Conservation (phyloP, 2,329 filamentous ascomycete genomes). For the Colletotrichum cordylinicola region DNA sequence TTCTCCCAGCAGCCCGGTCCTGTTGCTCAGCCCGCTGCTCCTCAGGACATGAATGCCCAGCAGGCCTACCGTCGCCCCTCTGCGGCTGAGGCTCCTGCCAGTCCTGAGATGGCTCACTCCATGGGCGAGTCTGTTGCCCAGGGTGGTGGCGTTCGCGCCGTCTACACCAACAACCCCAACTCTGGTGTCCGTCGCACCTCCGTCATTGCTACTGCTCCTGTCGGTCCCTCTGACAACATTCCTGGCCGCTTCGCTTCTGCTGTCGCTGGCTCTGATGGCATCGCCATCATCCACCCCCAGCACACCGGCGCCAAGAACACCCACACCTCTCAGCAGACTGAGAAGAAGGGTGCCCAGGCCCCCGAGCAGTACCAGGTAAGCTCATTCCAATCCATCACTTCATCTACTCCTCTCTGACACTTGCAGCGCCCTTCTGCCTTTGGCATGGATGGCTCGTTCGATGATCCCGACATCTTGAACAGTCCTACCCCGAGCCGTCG, state of each 20-base stretch:
- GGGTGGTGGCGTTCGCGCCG: neutral
- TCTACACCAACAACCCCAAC: neutral
- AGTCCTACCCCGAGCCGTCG: neutral
- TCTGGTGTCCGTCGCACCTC: neutral
- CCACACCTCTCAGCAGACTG: neutral
- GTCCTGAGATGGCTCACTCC: neutral
- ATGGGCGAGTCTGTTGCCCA: neutral
- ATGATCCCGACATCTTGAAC: neutral
- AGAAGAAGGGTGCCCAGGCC: neutral
- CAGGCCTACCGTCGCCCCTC: neutral
- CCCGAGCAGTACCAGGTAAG: neutral
- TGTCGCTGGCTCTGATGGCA: neutral
- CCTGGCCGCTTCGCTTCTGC: constrained; percentile 8
- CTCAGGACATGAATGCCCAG: neutral
- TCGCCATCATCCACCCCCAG: neutral
- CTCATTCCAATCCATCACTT: neutral
- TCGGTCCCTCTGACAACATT: neutral
- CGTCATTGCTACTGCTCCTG: neutral
- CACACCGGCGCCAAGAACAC: neutral
- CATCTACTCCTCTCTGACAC: neutral
- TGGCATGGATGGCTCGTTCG: neutral
- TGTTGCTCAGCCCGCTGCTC: neutral
- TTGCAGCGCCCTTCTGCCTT: neutral
- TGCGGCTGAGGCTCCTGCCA: neutral
- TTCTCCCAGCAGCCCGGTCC: neutral